Percentiles rank a stretch among this genome's conserved stretches.
These are phyloP conservation scores for Funneliformis caledonium DNA, from an alignment of 371 early-diverging fungal species.

Conservation along the genomic window DNA sequence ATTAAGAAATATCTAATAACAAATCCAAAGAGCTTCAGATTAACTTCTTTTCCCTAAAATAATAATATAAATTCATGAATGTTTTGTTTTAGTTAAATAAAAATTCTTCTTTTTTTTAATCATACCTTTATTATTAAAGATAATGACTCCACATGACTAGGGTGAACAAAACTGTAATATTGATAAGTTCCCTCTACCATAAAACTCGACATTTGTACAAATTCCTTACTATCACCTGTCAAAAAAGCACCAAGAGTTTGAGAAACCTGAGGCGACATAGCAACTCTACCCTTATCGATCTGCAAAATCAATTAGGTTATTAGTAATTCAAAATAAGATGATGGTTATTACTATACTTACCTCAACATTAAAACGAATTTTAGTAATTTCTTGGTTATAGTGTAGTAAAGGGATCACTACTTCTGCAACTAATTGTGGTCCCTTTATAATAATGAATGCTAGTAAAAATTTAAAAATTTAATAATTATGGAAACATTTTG, in stretches of 20 bases:
- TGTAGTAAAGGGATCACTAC: slow-evolving; percentile 63
- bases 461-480: not conserved
- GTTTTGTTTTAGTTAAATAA: not conserved
- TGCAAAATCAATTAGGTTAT: slow-evolving; percentile 37
- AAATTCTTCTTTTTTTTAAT: not conserved
- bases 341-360: slow-evolving; percentile 45
- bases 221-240: slow-evolving; percentile 59
- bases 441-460: slow-evolving; percentile 68
- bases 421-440: slow-evolving; percentile 52
- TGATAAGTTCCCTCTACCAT: slow-evolving; percentile 67
- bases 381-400: slow-evolving; percentile 62
- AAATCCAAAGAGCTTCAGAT: slow-evolving; percentile 71
- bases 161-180: slow-evolving; percentile 62
- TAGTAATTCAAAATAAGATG: not conserved
- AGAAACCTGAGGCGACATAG: slow-evolving; percentile 67
- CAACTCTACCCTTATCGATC: slow-evolving; percentile 57
- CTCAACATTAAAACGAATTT: slow-evolving; percentile 61
- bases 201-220: slow-evolving; percentile 58
- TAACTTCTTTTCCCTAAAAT: slow-evolving; percentile 58
- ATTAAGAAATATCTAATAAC: slow-evolving; percentile 75
- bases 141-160: slow-evolving; percentile 64
- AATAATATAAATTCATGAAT: not conserved
- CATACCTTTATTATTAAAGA: slow-evolving; percentile 67
- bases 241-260: slow-evolving; percentile 76
- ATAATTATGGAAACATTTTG: not conserved